phyloP scores from a whole-genome alignment of 495 filamentous ascomycete species.

The Apiosordaria backusii region DNA sequence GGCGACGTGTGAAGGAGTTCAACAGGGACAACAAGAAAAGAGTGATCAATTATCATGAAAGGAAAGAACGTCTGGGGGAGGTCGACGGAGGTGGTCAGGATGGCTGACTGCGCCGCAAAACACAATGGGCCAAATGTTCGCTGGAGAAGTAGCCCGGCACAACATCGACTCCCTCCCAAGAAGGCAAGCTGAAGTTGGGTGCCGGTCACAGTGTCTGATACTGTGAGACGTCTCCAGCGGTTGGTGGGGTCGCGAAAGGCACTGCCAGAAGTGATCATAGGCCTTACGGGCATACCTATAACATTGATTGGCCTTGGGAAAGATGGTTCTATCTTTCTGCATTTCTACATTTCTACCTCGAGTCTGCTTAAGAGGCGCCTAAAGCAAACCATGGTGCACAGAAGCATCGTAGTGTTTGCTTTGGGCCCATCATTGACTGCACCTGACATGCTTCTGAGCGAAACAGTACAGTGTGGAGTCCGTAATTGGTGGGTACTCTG shows the following conservation, averaged over 20 bases:
- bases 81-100: constrained; percentile 3
- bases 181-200: constrained; percentile 21
- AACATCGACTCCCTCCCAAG: constrained; percentile 12
- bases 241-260: too few relatives aligned
- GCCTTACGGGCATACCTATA: too few relatives aligned
- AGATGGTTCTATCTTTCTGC: too few relatives aligned
- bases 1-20: neutral
- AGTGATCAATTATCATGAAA: neutral
- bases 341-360: too few relatives aligned
- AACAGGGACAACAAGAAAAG: neutral
- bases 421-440: too few relatives aligned
- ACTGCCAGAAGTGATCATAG: too few relatives aligned
- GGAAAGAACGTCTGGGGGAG: constrained; percentile 5
- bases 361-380: too few relatives aligned
- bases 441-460: too few relatives aligned
- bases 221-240: constrained; percentile 1
- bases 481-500: neutral
- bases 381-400: too few relatives aligned
- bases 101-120: constrained; percentile 4
- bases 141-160: neutral
- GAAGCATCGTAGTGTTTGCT: too few relatives aligned
- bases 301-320: too few relatives aligned
- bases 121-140: neutral
- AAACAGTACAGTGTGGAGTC: neutral
- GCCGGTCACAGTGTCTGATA: constrained; percentile 6